A percentile compares a stretch with the other conserved stretches of the same genome.
These are phyloP conservation scores for Vaccinium macrocarpon DNA, from an alignment of 148 eudicot genomes.

Conservation along the genomic window DNA sequence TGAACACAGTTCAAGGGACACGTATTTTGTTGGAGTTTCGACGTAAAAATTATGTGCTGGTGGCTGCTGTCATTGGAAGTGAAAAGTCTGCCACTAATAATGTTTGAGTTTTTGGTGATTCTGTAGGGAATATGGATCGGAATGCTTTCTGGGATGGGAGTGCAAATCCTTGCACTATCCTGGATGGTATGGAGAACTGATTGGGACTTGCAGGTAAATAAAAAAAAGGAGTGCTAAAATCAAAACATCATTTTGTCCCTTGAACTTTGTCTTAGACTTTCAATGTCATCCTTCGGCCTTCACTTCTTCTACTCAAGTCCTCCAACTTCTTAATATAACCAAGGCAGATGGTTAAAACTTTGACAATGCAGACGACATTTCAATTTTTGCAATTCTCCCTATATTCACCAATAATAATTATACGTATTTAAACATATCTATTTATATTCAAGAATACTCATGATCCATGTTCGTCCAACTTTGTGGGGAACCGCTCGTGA, in stretches of 20 bases:
- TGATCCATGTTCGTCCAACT: too few relatives aligned
- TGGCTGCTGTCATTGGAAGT: not conserved
- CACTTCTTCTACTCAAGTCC: not conserved
- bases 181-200: conserved; percentile 62
- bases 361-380: too few relatives aligned
- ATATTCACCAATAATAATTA: too few relatives aligned
- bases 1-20: not conserved
- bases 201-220: conserved; percentile 74
- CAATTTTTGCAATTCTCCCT: too few relatives aligned
- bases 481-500: too few relatives aligned
- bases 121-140: conserved; percentile 67
- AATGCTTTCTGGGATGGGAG: conserved; percentile 53
- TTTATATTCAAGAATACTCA: too few relatives aligned
- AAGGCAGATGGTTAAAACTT: not conserved
- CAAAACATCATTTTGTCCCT: not conserved
- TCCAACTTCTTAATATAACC: not conserved
- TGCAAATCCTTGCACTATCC: conserved; percentile 47
- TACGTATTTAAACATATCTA: too few relatives aligned
- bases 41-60: not conserved
- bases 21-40: not conserved
- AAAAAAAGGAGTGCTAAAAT: not conserved
- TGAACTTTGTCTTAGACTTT: not conserved
- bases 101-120: not conserved
- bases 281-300: not conserved
- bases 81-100: not conserved